Conservation (phyloP, 2,329 filamentous ascomycete species). For the Nemania sp. region DNA sequence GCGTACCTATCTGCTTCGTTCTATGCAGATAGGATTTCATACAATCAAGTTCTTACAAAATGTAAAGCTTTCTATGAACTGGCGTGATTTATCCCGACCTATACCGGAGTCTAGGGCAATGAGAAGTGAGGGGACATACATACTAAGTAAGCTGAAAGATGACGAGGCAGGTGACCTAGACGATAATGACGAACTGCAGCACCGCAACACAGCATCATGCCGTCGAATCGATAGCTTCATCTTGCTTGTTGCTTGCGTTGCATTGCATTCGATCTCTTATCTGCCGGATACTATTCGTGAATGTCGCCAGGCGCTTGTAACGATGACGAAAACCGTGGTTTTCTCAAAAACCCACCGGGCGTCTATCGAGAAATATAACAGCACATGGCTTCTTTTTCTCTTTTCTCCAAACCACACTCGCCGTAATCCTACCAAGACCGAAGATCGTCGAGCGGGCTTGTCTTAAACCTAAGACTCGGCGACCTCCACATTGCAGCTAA, state of each 20-base stretch:
- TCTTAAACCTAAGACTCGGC: background rate
- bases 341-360: background rate
- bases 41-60: background rate
- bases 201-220: constrained; percentile 20
- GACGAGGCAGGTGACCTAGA: constrained; percentile 11
- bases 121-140: too few relatives aligned
- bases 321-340: constrained; percentile 17
- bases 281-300: constrained; percentile 13
- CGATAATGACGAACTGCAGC: background rate
- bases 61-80: background rate
- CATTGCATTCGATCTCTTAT: constrained; percentile 11
- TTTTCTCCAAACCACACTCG: background rate
- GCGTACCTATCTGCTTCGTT: too few relatives aligned
- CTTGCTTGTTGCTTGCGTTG: constrained; percentile 9
- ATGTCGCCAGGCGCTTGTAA: constrained; percentile 3
- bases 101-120: too few relatives aligned
- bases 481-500: background rate
- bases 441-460: background rate
- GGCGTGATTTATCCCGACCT: too few relatives aligned
- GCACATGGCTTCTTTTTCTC: constrained; percentile 1
- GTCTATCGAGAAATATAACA: background rate
- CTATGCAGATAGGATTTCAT: background rate
- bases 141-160: constrained; percentile 14
- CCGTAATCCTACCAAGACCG: background rate
- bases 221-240: constrained; percentile 17